Evolutionary conservation across 2,329 filamentous ascomycete genomes (phyloP), one percentile per base, ranked within the genome.

Genomic region (Botrytis cinerea): DNA sequence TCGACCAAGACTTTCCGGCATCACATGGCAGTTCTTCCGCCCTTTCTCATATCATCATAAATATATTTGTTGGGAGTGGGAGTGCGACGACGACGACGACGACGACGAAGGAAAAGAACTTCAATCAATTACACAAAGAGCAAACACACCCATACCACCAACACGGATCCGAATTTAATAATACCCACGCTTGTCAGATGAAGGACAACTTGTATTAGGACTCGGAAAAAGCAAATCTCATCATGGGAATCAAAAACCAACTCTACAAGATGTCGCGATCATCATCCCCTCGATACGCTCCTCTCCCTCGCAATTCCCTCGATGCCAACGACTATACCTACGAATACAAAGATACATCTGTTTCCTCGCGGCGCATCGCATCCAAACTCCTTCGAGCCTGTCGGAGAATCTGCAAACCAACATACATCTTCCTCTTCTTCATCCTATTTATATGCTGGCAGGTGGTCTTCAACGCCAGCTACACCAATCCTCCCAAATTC

Each of bases 401-500:
- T 0, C 72, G 75, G 32, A 64, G 74, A 28, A 60, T 74, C 64
- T 80, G 76, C 63, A 70, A 78, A 71, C 78, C 79, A 2, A 46
- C 78, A 16, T 79, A 78, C 63, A 61, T 81, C 62, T 60, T 78
- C 22, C 32, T 78, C 18, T 68, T 75, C 35, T 45, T 80, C 20
- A 28, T 74, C 0, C 16, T 77, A 28, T 76, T 81, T 32, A 54
- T 80, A 9, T 38, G 63, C 46, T 76, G 74, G 75, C 78, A 81
- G 40, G 16, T 78, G 4, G 48, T 75, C 9, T 80, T 86, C 48
- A 83, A 83, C 14, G 83, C 84, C 0, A 86, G 84, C 1, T 87
- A 87, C 75, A 81, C 78, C 12, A 79, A 79, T 45, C 82, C 82
- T 3, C 83, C 83, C 12, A 74, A 78, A 2, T 85, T 85, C 74